A percentile compares a stretch with the other conserved stretches of the same genome.
Evolutionary conservation across 2,329 filamentous ascomycete genomes (phyloP).

Genomic region (Aquanectria penicillioides): DNA sequence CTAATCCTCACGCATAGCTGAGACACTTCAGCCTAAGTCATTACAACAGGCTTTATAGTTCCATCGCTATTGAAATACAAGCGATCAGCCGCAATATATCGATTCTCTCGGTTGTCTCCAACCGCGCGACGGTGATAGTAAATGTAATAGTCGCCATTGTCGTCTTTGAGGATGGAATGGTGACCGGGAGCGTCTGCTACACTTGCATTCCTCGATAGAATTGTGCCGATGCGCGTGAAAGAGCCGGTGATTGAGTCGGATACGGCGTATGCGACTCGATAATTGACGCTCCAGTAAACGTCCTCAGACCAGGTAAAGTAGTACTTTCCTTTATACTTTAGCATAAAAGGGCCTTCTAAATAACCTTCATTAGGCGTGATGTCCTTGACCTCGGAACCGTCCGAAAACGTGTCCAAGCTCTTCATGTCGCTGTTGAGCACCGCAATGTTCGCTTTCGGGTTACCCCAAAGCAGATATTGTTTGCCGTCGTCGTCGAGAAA

Average conservation of each 20-base stretch:
- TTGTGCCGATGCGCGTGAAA: background rate
- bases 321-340: background rate
- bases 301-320: conserved; percentile 3
- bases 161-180: background rate
- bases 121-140: background rate
- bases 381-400: background rate
- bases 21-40: too few species aligned
- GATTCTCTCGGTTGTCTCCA: background rate
- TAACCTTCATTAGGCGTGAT: background rate
- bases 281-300: background rate
- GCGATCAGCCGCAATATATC: background rate
- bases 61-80: background rate
- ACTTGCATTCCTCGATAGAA: background rate
- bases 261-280: conserved; percentile 1
- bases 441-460: background rate
- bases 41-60: background rate
- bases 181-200: background rate
- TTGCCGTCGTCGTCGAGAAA: background rate
- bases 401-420: background rate
- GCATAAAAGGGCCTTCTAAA: background rate
- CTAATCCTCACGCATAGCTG: too few species aligned
- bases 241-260: background rate
- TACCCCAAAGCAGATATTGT: conserved; percentile 1
- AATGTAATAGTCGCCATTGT: background rate
- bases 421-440: background rate